A percentile compares a stretch with the other conserved stretches of the same genome.
Conservation (phyloP, 768 basidiomycete species). For the Suillus placidus region DNA sequence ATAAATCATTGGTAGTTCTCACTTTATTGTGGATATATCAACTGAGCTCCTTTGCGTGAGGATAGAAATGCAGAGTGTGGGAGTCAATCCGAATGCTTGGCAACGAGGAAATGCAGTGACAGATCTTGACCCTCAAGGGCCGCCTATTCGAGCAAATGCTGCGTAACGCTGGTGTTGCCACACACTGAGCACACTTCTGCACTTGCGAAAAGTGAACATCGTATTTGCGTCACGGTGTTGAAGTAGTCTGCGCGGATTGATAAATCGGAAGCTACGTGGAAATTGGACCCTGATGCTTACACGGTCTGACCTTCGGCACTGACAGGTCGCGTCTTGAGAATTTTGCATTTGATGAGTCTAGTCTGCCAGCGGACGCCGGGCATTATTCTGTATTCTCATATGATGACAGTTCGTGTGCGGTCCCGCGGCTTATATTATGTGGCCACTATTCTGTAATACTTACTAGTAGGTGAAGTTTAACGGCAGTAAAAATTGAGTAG, state of each 20-base stretch:
- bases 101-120: not conserved
- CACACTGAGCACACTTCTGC: not conserved
- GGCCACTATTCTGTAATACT: not conserved
- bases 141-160: too few species aligned
- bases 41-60: not conserved
- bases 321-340: not conserved
- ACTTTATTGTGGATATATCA: not conserved
- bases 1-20: not conserved
- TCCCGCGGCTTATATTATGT: not conserved
- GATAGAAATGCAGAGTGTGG: not conserved
- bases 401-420: not conserved
- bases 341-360: not conserved
- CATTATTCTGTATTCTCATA: not conserved
- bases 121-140: not conserved
- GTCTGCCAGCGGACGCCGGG: not conserved
- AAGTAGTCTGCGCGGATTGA: not conserved
- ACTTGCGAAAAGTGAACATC: not conserved
- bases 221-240: not conserved
- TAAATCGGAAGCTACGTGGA: not conserved
- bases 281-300: not conserved
- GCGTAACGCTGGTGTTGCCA: not conserved
- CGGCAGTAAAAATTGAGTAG: not conserved
- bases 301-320: not conserved
- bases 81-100: not conserved
- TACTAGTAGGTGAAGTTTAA: not conserved